Evolutionary conservation across 768 basidiomycete genomes (phyloP).

Genomic region (Chiua virens): DNA sequence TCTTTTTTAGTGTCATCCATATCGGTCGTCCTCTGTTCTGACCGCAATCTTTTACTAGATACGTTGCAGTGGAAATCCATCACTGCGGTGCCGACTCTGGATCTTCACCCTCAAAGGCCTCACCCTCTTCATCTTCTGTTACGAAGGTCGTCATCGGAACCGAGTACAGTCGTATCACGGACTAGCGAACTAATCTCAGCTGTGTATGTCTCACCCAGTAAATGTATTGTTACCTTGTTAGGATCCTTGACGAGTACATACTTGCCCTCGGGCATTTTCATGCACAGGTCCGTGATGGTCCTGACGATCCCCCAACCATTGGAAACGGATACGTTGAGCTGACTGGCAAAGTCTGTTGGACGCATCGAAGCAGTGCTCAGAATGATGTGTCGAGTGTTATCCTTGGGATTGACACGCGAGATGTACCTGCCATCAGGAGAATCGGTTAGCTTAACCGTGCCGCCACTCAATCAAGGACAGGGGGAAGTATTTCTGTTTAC

Average conservation of each 20-base stretch:
- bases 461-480: background rate
- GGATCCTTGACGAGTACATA: conserved; percentile 98
- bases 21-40: background rate
- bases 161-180: conserved; percentile 89
- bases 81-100: conserved; percentile 34
- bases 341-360: conserved; percentile 89
- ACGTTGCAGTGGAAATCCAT: conserved; percentile 5
- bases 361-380: conserved; percentile 94
- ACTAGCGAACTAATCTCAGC: conserved; percentile 47
- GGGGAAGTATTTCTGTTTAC: background rate
- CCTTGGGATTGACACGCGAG: conserved; percentile 89
- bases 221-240: conserved; percentile 70
- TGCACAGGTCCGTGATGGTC: conserved; percentile 88
- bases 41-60: background rate
- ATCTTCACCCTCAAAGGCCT: conserved; percentile 42
- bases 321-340: conserved; percentile 90
- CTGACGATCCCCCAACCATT: conserved; percentile 99
- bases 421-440: conserved; percentile 66
- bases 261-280: conserved; percentile 98
- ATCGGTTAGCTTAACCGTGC: conserved; percentile 7
- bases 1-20: background rate
- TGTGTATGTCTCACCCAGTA: background rate
- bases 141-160: conserved; percentile 90
- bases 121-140: conserved; percentile 71
- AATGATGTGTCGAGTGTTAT: conserved; percentile 94